phyloP scores from a whole-genome alignment of 2,329 filamentous ascomycete genomes.

The Pseudocercospora ulei region DNA sequence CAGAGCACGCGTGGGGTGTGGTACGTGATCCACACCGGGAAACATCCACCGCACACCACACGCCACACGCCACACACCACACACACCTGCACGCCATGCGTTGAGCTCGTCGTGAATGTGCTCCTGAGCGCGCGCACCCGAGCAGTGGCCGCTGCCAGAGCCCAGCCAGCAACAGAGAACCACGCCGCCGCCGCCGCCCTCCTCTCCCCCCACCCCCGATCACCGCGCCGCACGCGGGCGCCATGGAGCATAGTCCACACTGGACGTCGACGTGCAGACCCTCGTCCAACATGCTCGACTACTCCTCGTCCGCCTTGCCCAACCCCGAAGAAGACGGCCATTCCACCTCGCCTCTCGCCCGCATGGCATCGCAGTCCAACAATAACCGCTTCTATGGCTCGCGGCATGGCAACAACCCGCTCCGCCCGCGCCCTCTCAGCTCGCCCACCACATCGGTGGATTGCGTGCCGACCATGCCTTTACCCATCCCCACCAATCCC shows the following conservation, averaged over 20 bases:
- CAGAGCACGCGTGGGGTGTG: too few species aligned
- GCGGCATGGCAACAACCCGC: slow-evolving; percentile 32
- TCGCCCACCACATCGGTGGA: slow-evolving; percentile 32
- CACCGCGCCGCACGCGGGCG: too few species aligned
- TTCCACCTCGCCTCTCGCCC: slow-evolving; percentile 25
- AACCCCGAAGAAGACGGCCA: slow-evolving; percentile 19
- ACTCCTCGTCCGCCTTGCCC: slow-evolving; percentile 21
- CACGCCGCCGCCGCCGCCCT: too few species aligned
- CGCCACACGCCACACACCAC: too few species aligned
- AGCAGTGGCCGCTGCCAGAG: too few species aligned
- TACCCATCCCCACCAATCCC: slow-evolving; percentile 39
- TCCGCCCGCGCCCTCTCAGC: slow-evolving; percentile 41
- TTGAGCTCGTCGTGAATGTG: too few species aligned
- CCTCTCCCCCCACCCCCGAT: too few species aligned
- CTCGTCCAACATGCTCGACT: slow-evolving; percentile 29
- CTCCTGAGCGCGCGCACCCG: too few species aligned
- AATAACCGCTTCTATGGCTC: slow-evolving; percentile 30
- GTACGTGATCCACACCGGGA: too few species aligned
- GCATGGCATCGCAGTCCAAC: slow-evolving; percentile 30
- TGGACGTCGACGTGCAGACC: slow-evolving; percentile 17
- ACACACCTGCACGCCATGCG: too few species aligned
- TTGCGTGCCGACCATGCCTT: slow-evolving; percentile 35
- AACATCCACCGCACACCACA: too few species aligned
- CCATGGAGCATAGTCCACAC: not conserved
- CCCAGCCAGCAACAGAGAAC: too few species aligned